Evolutionary conservation across 768 basidiomycete genomes (phyloP).

Genomic region (Leucocoprinus sp.): DNA sequence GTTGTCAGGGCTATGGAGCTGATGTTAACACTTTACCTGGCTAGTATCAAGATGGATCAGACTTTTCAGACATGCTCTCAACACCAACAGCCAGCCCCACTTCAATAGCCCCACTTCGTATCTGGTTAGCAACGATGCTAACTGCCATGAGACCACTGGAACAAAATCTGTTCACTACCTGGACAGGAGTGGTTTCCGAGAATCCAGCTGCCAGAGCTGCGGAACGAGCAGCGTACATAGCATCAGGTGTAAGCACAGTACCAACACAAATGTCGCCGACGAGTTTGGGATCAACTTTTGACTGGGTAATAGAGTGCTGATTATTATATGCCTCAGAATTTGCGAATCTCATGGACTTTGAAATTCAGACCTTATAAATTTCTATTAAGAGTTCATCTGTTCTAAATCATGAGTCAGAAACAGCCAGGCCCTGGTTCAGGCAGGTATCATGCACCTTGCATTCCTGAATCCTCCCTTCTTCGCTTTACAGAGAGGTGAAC

Average conservation of each 20-base stretch:
- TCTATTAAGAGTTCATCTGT: constrained; percentile 76
- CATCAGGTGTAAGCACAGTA: constrained; percentile 58
- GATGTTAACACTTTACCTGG: background rate
- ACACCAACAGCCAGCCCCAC: constrained; percentile 77
- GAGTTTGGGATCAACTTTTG: constrained; percentile 51
- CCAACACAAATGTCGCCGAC: constrained; percentile 79
- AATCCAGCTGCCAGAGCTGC: constrained; percentile 77
- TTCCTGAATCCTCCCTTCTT: constrained; percentile 74
- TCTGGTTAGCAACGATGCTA: constrained; percentile 67
- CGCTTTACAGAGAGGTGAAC: constrained; percentile 69
- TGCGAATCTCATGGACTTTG: background rate
- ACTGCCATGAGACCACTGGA: constrained; percentile 84
- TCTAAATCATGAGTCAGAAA: constrained; percentile 23
- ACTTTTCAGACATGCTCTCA: constrained; percentile 82
- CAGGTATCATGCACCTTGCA: constrained; percentile 39
- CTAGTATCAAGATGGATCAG: constrained; percentile 16
- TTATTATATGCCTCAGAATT: background rate
- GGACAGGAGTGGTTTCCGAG: constrained; percentile 68
- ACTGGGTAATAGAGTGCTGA: constrained; percentile 52
- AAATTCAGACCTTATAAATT: constrained; percentile 57
- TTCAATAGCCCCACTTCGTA: constrained; percentile 71
- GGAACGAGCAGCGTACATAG: constrained; percentile 62
- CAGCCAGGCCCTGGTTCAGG: background rate
- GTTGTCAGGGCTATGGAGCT: constrained; percentile 46
- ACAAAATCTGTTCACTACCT: constrained; percentile 74